A percentile compares a stretch with the other conserved stretches of the same genome.
Evolutionary conservation across 2,329 filamentous ascomycete species (phyloP).

Genomic region (Orbilia javanica): DNA sequence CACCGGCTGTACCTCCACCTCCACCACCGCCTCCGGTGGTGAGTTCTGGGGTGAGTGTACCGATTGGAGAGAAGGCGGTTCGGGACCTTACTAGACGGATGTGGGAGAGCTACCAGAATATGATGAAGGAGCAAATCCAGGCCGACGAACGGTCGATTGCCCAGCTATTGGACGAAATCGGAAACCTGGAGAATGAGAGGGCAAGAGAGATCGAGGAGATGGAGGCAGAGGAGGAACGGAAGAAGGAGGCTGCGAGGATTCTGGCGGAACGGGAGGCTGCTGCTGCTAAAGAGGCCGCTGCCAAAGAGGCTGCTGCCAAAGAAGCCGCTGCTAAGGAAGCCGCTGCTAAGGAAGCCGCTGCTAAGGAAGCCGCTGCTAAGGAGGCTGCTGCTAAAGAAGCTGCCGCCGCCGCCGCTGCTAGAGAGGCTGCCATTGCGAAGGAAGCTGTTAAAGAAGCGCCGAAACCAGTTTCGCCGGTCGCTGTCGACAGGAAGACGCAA

Average conservation of each 20-base stretch:
- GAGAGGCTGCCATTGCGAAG: background rate
- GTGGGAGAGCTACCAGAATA: conserved; percentile 54
- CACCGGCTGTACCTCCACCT: conserved; percentile 9
- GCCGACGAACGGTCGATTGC: conserved; percentile 44
- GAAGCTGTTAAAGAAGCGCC: background rate
- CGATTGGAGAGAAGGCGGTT: conserved; percentile 54
- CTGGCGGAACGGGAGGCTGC: conserved; percentile 14
- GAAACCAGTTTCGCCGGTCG: conserved; percentile 37
- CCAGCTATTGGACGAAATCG: conserved; percentile 54
- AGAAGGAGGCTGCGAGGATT: conserved; percentile 33
- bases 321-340: conserved; percentile 8
- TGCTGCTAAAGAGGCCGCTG: conserved; percentile 19
- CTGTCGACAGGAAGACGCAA: conserved; percentile 19
- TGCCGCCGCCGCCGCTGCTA: conserved; percentile 9
- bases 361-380: conserved; percentile 8
- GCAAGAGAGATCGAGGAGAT: conserved; percentile 50
- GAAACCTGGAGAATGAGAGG: conserved; percentile 53
- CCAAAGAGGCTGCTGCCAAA: conserved; percentile 24
- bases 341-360: conserved; percentile 13
- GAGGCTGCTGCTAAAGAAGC: conserved; percentile 19
- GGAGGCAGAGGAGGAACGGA: conserved; percentile 47
- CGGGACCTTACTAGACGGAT: conserved; percentile 48
- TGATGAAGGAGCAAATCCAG: conserved; percentile 55
- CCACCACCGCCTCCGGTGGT: background rate
- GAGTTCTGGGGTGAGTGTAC: background rate